These are phyloP conservation scores for Alloascoidea hylecoeti DNA, from an alignment of 805 yeast genomes.

Conservation along the genomic window DNA sequence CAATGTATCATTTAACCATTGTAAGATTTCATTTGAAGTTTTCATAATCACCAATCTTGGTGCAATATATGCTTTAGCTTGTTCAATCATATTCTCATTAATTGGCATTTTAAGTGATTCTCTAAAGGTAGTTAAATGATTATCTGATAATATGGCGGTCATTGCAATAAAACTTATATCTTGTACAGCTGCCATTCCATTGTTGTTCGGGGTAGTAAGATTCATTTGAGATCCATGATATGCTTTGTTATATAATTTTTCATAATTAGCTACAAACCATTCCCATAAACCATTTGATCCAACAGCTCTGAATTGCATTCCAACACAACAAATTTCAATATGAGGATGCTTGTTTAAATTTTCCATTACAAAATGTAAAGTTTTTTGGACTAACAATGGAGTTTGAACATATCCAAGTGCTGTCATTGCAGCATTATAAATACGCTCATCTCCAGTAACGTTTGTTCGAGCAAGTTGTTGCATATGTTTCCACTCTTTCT, in stretches of 20 bases:
- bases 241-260: background rate
- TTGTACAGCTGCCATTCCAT: too few species aligned
- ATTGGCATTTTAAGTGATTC: too few species aligned
- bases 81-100: too few species aligned
- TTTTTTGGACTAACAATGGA: background rate
- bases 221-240: too few species aligned
- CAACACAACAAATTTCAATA: background rate
- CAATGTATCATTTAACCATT: too few species aligned
- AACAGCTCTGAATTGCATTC: background rate
- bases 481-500: conserved; percentile 35
- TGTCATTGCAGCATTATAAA: background rate
- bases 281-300: background rate
- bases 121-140: too few species aligned
- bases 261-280: background rate
- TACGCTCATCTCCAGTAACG: background rate
- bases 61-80: too few species aligned
- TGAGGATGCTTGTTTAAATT: background rate
- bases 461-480: background rate
- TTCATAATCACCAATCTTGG: too few species aligned
- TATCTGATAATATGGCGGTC: too few species aligned
- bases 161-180: too few species aligned
- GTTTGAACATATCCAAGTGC: background rate
- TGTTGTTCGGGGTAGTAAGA: too few species aligned
- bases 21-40: too few species aligned
- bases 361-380: background rate